phyloP scores from a whole-genome alignment of 2,329 filamentous ascomycete species.

The Microcyclospora pomicola region DNA sequence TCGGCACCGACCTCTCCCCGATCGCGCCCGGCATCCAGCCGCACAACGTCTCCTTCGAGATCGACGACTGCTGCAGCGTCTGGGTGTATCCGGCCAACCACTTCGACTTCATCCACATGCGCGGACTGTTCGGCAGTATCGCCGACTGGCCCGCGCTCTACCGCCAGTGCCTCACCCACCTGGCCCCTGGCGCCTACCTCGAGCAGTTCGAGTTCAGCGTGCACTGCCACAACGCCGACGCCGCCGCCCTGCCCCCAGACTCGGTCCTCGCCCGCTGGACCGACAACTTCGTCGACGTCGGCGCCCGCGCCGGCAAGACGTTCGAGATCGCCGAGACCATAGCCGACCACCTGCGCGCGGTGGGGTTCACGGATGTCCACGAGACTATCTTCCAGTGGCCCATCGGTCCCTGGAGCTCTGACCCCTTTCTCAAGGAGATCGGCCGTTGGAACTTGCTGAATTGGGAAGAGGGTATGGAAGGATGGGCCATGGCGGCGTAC shows the following conservation, averaged over 20 bases:
- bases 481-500: constrained; percentile 28
- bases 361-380: constrained; percentile 34
- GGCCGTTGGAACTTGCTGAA: constrained; percentile 26
- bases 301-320: constrained; percentile 14
- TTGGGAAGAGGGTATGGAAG: constrained; percentile 28
- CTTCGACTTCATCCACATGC: constrained; percentile 31
- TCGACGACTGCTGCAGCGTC: constrained; percentile 28
- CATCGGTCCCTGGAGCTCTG: constrained; percentile 28
- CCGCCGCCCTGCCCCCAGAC: constrained; percentile 10
- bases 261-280: constrained; percentile 16
- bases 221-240: constrained; percentile 17
- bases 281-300: constrained; percentile 11
- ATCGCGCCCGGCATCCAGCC: constrained; percentile 18
- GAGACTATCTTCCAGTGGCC: constrained; percentile 30
- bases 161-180: constrained; percentile 23
- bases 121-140: constrained; percentile 28
- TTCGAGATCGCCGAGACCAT: constrained; percentile 19
- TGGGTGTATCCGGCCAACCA: constrained; percentile 27
- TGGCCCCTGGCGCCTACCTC: constrained; percentile 29
- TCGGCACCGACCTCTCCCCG: constrained; percentile 26
- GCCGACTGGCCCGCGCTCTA: constrained; percentile 29
- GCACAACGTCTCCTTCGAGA: constrained; percentile 31
- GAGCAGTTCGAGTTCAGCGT: constrained; percentile 29
- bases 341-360: constrained; percentile 16
- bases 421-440: constrained; percentile 26